phyloP scores from a whole-genome alignment of 495 filamentous ascomycete species.

The Wilcoxina mikolae region DNA sequence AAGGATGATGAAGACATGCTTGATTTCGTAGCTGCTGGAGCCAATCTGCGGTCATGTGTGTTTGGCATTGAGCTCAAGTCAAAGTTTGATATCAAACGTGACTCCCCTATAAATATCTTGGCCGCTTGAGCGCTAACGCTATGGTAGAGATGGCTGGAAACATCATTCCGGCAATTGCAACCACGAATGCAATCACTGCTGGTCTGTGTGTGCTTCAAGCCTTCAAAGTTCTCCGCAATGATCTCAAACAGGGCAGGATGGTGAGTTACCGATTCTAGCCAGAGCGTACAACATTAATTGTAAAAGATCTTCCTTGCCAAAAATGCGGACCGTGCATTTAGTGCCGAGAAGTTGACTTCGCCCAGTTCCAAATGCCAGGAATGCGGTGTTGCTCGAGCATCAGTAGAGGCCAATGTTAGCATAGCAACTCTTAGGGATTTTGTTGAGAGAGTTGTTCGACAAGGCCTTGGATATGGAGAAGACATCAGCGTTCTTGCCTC shows the following conservation, averaged over 20 bases:
- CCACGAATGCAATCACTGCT: constrained; percentile 92
- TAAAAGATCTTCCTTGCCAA: constrained; percentile 50
- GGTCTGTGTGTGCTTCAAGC: constrained; percentile 84
- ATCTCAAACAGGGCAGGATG: constrained; percentile 38
- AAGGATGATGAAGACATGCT: constrained; percentile 94
- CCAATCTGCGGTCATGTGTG: constrained; percentile 69
- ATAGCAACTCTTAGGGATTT: constrained; percentile 69
- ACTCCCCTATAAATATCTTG: constrained; percentile 12
- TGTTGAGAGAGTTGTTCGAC: constrained; percentile 55
- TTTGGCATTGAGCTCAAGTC: constrained; percentile 80
- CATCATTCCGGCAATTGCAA: constrained; percentile 97
- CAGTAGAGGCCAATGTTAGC: constrained; percentile 51
- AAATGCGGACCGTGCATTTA: constrained; percentile 54
- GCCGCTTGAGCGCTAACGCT: constrained; percentile 1
- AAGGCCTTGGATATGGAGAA: constrained; percentile 62
- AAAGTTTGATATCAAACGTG: constrained; percentile 88
- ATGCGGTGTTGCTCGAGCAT: constrained; percentile 58
- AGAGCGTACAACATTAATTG: not conserved
- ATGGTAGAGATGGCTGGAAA: constrained; percentile 83
- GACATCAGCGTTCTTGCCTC: constrained; percentile 66
- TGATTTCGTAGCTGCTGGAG: constrained; percentile 82
- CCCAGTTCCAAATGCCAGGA: constrained; percentile 71
- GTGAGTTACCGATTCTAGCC: constrained; percentile 18
- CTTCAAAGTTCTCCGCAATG: constrained; percentile 72
- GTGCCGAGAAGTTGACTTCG: constrained; percentile 52